phyloP scores from a whole-genome alignment of 2,329 filamentous ascomycete genomes.

The Phyllosticta paracitricarpa region DNA sequence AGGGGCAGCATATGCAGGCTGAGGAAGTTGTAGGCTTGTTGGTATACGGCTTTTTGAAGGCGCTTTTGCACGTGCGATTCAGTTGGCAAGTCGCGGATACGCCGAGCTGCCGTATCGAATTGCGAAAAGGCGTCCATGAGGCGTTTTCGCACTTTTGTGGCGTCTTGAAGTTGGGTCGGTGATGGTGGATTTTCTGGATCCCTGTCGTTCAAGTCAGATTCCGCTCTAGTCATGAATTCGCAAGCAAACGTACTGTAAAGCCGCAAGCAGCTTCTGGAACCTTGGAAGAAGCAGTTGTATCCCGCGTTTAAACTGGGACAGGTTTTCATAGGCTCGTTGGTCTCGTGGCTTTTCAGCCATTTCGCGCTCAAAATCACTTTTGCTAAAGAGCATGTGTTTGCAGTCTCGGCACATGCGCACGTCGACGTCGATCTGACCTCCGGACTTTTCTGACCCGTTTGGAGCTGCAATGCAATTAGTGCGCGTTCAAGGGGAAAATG shows the following conservation, averaged over 20 bases:
- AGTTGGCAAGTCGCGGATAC: conserved; percentile 69
- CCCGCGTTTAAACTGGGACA: conserved; percentile 78
- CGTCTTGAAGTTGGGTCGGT: conserved; percentile 67
- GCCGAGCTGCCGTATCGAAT: conserved; percentile 71
- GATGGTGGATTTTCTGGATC: conserved; percentile 56
- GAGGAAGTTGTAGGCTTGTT: conserved; percentile 71
- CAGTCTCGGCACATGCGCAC: conserved; percentile 91
- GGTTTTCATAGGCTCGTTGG: conserved; percentile 70
- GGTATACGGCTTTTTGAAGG: conserved; percentile 73
- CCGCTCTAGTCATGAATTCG: background rate
- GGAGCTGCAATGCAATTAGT: conserved; percentile 17
- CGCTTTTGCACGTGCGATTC: conserved; percentile 60
- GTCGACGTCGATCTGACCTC: conserved; percentile 59
- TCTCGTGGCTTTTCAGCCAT: conserved; percentile 59
- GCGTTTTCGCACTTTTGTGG: conserved; percentile 79
- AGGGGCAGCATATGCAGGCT: conserved; percentile 86
- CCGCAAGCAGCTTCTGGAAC: conserved; percentile 67
- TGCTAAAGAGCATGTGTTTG: conserved; percentile 58
- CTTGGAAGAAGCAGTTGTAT: conserved; percentile 72
- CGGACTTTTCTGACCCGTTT: conserved; percentile 29
- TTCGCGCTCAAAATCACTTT: conserved; percentile 67
- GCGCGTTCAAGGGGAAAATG: background rate
- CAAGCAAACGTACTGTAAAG: conserved; percentile 49
- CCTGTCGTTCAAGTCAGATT: conserved; percentile 14
- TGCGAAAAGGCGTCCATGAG: conserved; percentile 83